Conservation (phyloP, 495 filamentous ascomycete species). For the Glonium stellatum region DNA sequence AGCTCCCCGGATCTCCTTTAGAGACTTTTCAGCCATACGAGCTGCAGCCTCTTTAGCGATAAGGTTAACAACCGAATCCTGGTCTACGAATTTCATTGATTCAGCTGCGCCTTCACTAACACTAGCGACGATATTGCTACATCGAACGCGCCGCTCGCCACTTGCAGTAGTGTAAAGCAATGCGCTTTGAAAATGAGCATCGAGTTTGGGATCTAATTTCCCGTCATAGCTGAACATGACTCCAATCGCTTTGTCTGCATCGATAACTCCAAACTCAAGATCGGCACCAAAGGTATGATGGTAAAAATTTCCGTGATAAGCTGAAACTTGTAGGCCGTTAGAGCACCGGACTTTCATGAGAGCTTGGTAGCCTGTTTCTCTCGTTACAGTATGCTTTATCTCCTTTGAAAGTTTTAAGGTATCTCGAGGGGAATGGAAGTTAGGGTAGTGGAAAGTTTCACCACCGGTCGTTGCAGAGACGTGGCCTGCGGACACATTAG, state of each 20-base stretch:
- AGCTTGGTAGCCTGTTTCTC: constrained; percentile 92
- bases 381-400: constrained; percentile 76
- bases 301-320: constrained; percentile 92
- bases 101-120: constrained; percentile 80
- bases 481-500: constrained; percentile 46
- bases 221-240: constrained; percentile 95
- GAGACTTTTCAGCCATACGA: constrained; percentile 66
- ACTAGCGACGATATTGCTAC: constrained; percentile 85
- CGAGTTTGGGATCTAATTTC: constrained; percentile 90
- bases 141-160: constrained; percentile 85
- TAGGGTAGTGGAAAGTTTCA: constrained; percentile 92
- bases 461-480: constrained; percentile 76
- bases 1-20: constrained; percentile 80
- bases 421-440: constrained; percentile 84
- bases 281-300: constrained; percentile 93
- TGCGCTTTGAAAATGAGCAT: constrained; percentile 96
- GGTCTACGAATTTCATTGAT: constrained; percentile 84
- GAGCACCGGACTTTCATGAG: constrained; percentile 98
- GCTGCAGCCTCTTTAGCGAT: constrained; percentile 91
- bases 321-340: constrained; percentile 87
- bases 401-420: constrained; percentile 76
- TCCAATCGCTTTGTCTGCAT: constrained; percentile 86
- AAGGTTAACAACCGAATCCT: constrained; percentile 81
- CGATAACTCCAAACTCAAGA: constrained; percentile 87
- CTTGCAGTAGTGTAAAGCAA: constrained; percentile 87